Evolutionary conservation across 192 early-diverging fungal species (phyloP).

Genomic region (Backusella circina): DNA sequence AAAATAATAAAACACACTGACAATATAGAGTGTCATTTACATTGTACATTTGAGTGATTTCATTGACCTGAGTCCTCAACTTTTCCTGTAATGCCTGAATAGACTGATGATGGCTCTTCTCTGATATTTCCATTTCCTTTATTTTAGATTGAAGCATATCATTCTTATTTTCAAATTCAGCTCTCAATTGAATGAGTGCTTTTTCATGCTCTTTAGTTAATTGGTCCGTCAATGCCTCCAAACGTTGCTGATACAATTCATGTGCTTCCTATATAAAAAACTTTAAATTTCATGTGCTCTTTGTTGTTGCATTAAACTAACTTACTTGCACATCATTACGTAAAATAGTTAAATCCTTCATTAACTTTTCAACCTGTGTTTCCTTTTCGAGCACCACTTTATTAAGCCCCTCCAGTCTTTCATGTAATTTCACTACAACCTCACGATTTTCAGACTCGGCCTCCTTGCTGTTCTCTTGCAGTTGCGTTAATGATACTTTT

Average conservation of each 20-base stretch:
- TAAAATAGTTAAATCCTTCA: not conserved
- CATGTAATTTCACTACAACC: not conserved
- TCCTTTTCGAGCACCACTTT: not conserved
- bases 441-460: not conserved
- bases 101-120: not conserved
- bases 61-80: not conserved
- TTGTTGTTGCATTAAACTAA: not conserved
- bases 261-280: not conserved
- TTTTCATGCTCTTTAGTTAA: not conserved
- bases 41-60: conserved; percentile 1
- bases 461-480: not conserved
- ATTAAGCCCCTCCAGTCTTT: conserved; percentile 4
- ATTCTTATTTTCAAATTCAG: not conserved
- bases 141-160: not conserved
- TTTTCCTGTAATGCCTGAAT: conserved; percentile 7
- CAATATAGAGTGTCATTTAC: not conserved
- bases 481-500: not conserved
- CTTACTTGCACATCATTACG: not conserved
- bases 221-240: not conserved
- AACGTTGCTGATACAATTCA: not conserved
- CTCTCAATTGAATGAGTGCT: not conserved
- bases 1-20: too few relatives aligned
- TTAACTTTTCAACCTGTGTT: not conserved
- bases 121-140: conserved; percentile 4
- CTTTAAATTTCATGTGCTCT: too few relatives aligned